Percentiles rank a stretch among this genome's conserved stretches.
Conservation (phyloP, 2,329 filamentous ascomycete species). For the Colletotrichum euphorbiae region DNA sequence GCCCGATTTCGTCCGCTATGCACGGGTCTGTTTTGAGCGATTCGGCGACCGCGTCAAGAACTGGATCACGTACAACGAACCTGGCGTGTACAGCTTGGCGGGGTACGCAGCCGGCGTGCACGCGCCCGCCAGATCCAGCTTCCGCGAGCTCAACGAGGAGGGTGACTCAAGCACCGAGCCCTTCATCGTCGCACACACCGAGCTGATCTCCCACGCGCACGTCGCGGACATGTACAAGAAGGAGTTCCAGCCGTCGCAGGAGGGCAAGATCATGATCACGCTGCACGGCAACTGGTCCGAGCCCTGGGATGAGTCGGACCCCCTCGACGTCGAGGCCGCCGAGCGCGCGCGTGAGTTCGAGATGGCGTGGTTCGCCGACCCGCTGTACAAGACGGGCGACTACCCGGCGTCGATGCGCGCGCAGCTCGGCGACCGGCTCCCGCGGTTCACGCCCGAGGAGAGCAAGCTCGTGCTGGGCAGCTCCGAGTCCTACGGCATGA, state of each 20-base stretch:
- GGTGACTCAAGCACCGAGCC: constrained; percentile 51
- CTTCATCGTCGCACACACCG: constrained; percentile 54
- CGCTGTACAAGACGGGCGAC: constrained; percentile 52
- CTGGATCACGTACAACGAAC: constrained; percentile 62
- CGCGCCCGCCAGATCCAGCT: constrained; percentile 47
- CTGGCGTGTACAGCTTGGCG: constrained; percentile 49
- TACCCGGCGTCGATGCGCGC: constrained; percentile 54
- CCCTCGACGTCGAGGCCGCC: constrained; percentile 51
- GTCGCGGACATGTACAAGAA: constrained; percentile 52
- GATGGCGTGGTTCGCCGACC: constrained; percentile 56
- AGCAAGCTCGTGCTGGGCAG: constrained; percentile 52
- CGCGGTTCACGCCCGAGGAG: constrained; percentile 53
- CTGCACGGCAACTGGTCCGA: constrained; percentile 57
- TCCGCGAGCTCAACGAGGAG: constrained; percentile 47
- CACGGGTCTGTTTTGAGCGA: constrained; percentile 67
- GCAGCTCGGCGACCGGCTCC: constrained; percentile 53
- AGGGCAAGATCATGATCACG: constrained; percentile 54
- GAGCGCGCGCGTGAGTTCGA: constrained; percentile 55
- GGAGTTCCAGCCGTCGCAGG: constrained; percentile 52
- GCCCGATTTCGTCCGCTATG: constrained; percentile 68
- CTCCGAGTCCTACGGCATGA: constrained; percentile 56
- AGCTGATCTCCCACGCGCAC: constrained; percentile 53
- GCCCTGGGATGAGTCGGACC: constrained; percentile 52
- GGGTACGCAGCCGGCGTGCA: constrained; percentile 52
- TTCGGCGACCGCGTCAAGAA: constrained; percentile 69